Conservation (phyloP, 768 basidiomycete genomes). For the Phylloporus sp. region DNA sequence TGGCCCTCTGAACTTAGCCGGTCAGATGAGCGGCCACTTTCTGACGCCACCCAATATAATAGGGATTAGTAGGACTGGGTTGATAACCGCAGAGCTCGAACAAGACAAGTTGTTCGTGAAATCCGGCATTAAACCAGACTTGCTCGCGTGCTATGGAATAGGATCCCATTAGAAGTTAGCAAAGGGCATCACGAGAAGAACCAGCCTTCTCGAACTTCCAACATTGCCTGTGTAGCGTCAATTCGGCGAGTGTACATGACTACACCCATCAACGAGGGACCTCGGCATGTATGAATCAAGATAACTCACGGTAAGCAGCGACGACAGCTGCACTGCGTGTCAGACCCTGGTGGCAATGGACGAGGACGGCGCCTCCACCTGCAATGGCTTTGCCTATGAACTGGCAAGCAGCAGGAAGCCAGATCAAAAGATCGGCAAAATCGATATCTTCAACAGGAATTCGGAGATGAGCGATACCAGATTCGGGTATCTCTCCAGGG, state of each 20-base stretch:
- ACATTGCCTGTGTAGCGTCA: slow-evolving; percentile 54
- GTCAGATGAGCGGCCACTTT: slow-evolving; percentile 49
- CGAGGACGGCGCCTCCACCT: slow-evolving; percentile 57
- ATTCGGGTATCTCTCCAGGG: slow-evolving; percentile 66
- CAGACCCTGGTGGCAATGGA: slow-evolving; percentile 64
- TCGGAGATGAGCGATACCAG: slow-evolving; percentile 65
- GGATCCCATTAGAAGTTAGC: slow-evolving; percentile 1
- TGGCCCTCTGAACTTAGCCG: slow-evolving; percentile 17
- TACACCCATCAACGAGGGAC: slow-evolving; percentile 25
- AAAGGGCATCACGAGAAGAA: slow-evolving; percentile 4
- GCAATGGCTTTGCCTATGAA: slow-evolving; percentile 63
- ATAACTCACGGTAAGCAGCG: slow-evolving; percentile 66
- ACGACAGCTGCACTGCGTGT: slow-evolving; percentile 68
- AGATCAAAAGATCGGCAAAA: slow-evolving; percentile 64
- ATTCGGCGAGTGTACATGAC: slow-evolving; percentile 68
- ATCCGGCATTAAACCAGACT: slow-evolving; percentile 76
- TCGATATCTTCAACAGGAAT: slow-evolving; percentile 69
- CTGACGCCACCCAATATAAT: slow-evolving; percentile 64
- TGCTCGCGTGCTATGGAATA: slow-evolving; percentile 58
- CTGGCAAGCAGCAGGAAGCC: slow-evolving; percentile 60
- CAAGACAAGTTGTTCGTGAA: slow-evolving; percentile 73
- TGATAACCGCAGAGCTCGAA: slow-evolving; percentile 71
- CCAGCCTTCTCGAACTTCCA: slow-evolving; percentile 57
- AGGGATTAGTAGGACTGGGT: slow-evolving; percentile 55
- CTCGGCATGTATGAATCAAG: not conserved